Conservation (phyloP, 306 rosid genomes). For the Citrullus mucosospermus region DNA sequence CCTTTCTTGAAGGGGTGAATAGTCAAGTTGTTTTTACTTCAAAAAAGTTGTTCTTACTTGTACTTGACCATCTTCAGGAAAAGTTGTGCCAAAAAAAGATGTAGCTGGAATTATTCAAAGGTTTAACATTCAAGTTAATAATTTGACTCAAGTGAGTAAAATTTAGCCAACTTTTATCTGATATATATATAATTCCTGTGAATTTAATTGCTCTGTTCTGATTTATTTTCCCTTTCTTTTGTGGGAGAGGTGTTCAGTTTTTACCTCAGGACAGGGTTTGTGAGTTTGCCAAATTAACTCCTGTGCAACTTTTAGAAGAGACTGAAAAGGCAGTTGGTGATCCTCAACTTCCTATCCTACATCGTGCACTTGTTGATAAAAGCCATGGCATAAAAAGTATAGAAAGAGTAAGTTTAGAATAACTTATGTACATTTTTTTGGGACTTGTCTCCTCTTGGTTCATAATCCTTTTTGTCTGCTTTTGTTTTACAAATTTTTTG, state of each 20-base stretch:
- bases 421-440: neutral
- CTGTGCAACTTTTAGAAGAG: slow-evolving; percentile 83
- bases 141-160: slow-evolving; percentile 80
- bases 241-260: slow-evolving; percentile 30
- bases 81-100: slow-evolving; percentile 56
- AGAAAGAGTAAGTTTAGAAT: slow-evolving; percentile 40
- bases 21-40: neutral
- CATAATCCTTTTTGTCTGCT: neutral
- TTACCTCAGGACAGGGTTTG: slow-evolving; percentile 95
- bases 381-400: slow-evolving; percentile 63
- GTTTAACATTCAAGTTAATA: slow-evolving; percentile 90
- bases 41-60: neutral
- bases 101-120: slow-evolving; percentile 56
- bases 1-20: neutral
- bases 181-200: neutral
- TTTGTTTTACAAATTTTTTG: neutral
- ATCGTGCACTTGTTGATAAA: slow-evolving; percentile 54
- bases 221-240: slow-evolving; percentile 3
- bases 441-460: neutral
- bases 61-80: slow-evolving; percentile 43
- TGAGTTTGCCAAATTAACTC: slow-evolving; percentile 91
- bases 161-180: slow-evolving; percentile 2
- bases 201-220: neutral
- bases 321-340: slow-evolving; percentile 96
- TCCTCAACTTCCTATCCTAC: slow-evolving; percentile 69